Evolutionary conservation across 2,329 filamentous ascomycete genomes (phyloP).

Genomic region (Xylariales sp.): DNA sequence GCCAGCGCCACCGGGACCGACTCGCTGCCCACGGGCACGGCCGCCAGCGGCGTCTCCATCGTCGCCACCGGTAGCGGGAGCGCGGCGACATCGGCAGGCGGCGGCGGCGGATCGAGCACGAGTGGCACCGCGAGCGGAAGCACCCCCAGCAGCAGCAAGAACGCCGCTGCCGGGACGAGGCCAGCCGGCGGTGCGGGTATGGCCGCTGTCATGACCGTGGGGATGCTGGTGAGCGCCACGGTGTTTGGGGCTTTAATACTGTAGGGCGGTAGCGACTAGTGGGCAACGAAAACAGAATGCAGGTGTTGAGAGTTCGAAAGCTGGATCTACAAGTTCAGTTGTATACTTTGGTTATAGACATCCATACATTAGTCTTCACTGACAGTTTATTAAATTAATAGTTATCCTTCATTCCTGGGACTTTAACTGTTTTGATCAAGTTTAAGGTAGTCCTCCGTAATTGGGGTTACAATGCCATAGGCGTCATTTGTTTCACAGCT

Average conservation of each 20-base stretch:
- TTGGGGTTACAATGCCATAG: too few species aligned
- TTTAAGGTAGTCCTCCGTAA: too few species aligned
- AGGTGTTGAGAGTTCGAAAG: too few species aligned
- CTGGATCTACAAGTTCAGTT: too few species aligned
- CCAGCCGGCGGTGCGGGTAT: constrained; percentile 21
- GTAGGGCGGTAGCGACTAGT: constrained; percentile 8
- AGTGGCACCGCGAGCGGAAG: constrained; percentile 9
- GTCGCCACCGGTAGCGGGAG: constrained; percentile 12
- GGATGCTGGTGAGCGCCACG: constrained; percentile 30
- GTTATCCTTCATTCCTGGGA: too few species aligned
- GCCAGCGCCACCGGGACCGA: constrained; percentile 30
- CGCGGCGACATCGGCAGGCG: background rate
- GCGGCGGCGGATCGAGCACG: constrained; percentile 8
- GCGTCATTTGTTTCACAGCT: too few species aligned
- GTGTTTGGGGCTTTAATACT: constrained; percentile 22
- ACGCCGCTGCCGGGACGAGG: constrained; percentile 13
- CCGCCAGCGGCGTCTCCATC: constrained; percentile 25
- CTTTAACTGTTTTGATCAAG: too few species aligned
- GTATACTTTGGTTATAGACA: too few species aligned
- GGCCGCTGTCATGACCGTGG: constrained; percentile 28
- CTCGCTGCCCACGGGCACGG: constrained; percentile 21
- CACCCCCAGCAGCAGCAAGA: constrained; percentile 10
- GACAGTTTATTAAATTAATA: too few species aligned
- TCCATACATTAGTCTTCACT: too few species aligned
- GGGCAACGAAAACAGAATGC: background rate